Conservation (phyloP, 2,329 filamentous ascomycete genomes). For the Xylaria sp. region DNA sequence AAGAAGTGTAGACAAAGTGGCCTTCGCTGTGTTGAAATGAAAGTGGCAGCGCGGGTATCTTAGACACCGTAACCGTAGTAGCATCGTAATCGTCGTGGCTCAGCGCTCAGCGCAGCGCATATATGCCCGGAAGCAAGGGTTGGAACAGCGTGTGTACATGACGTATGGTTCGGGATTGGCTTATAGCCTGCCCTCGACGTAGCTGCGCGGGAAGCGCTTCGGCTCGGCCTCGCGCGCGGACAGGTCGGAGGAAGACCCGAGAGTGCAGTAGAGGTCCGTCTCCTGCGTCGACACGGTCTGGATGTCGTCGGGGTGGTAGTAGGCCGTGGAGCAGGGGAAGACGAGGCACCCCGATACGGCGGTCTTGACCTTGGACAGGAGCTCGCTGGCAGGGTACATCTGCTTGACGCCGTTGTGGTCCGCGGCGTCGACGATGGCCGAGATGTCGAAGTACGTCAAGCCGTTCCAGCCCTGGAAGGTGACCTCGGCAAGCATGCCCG, state of each 20-base stretch:
- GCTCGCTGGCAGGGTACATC: slow-evolving; percentile 49
- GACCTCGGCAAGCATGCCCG: slow-evolving; percentile 58
- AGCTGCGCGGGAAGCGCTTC: slow-evolving; percentile 36
- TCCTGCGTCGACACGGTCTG: slow-evolving; percentile 57
- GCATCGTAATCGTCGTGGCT: slow-evolving; percentile 31
- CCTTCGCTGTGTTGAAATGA: slow-evolving; percentile 4
- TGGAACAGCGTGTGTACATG: slow-evolving; percentile 6
- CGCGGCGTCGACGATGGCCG: slow-evolving; percentile 56
- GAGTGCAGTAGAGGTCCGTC: slow-evolving; percentile 54
- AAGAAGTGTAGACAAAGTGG: no score
- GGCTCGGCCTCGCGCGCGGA: slow-evolving; percentile 28
- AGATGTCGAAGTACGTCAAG: slow-evolving; percentile 60
- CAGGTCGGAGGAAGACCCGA: slow-evolving; percentile 41
- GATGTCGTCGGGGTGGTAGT: slow-evolving; percentile 57
- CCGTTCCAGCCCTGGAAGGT: slow-evolving; percentile 52
- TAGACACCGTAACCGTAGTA: slow-evolving; percentile 25
- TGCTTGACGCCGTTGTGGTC: slow-evolving; percentile 57
- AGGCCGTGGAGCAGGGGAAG: slow-evolving; percentile 58
- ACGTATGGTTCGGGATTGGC: no score
- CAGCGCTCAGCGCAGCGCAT: slow-evolving; percentile 37
- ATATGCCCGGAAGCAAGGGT: slow-evolving; percentile 17
- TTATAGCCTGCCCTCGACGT: slow-evolving; percentile 40
- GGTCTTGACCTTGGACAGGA: slow-evolving; percentile 24
- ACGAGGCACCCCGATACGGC: slow-evolving; percentile 53
- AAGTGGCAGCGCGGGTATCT: slow-evolving; percentile 31